phyloP scores from a whole-genome alignment of 805 yeast genomes.

The Yarrowia sp. region DNA sequence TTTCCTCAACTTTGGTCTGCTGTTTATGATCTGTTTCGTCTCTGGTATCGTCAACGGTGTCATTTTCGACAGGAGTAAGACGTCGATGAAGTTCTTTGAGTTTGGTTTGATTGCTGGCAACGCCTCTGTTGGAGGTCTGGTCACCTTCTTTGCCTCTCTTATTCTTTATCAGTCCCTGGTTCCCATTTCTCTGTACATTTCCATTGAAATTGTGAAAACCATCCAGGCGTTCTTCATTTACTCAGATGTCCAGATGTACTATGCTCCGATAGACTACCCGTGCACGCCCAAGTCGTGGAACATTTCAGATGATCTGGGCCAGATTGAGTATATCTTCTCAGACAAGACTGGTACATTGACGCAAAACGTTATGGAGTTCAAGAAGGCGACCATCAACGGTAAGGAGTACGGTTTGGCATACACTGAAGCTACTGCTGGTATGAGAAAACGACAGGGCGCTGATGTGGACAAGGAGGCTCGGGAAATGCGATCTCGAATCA shows the following conservation, averaged over 20 bases:
- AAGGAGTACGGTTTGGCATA: constrained; percentile 75
- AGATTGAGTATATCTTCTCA: constrained; percentile 80
- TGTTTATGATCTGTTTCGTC: constrained; percentile 71
- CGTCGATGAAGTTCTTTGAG: constrained; percentile 66
- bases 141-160: constrained; percentile 75
- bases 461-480: constrained; percentile 63
- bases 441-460: constrained; percentile 68
- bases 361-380: constrained; percentile 85
- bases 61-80: constrained; percentile 55
- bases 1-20: constrained; percentile 65
- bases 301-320: constrained; percentile 85
- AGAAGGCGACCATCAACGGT: constrained; percentile 75
- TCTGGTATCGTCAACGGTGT: constrained; percentile 76
- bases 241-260: constrained; percentile 73
- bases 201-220: constrained; percentile 82
- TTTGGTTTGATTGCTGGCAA: constrained; percentile 66
- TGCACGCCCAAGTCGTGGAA: constrained; percentile 87
- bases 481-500: constrained; percentile 57
- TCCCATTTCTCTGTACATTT: constrained; percentile 79
- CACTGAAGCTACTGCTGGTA: constrained; percentile 77
- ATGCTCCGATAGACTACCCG: constrained; percentile 72
- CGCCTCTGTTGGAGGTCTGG: constrained; percentile 69
- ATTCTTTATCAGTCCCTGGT: constrained; percentile 79
- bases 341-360: constrained; percentile 87
- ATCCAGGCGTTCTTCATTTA: constrained; percentile 79